Evolutionary conservation across 257 asterid genomes (phyloP).

Genomic region (Capsicum rhomboideum): DNA sequence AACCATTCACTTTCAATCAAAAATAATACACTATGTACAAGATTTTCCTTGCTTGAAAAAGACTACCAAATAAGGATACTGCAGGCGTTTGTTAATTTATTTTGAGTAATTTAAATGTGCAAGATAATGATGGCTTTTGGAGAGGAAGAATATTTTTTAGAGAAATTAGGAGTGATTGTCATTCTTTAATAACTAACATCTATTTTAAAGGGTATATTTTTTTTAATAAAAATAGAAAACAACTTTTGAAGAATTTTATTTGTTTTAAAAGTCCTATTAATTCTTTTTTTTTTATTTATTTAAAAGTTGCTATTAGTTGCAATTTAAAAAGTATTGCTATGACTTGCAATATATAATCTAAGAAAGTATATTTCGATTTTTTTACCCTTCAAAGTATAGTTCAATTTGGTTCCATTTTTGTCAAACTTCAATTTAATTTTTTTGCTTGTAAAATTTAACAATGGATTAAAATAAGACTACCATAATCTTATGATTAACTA

Average conservation of each 20-base stretch:
- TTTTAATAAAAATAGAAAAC: too few species aligned
- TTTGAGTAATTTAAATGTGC: neutral
- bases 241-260: too few species aligned
- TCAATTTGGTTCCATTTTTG: neutral
- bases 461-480: neutral
- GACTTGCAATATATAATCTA: too few species aligned
- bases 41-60: constrained; percentile 12
- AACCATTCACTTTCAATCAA: constrained; percentile 5
- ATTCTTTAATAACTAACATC: too few species aligned
- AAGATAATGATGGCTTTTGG: constrained; percentile 3
- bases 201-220: too few species aligned
- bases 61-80: constrained; percentile 11
- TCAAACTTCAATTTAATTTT: neutral
- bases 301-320: too few species aligned
- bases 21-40: neutral
- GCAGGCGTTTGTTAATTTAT: neutral
- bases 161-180: too few species aligned
- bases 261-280: too few species aligned
- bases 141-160: too few species aligned
- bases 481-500: neutral
- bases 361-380: too few species aligned
- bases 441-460: neutral
- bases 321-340: too few species aligned
- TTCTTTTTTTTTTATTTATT: too few species aligned
- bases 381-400: neutral